A percentile compares a stretch with the other conserved stretches of the same genome.
Conservation (phyloP, 495 filamentous ascomycete species). For the Neurospora hispaniola region DNA sequence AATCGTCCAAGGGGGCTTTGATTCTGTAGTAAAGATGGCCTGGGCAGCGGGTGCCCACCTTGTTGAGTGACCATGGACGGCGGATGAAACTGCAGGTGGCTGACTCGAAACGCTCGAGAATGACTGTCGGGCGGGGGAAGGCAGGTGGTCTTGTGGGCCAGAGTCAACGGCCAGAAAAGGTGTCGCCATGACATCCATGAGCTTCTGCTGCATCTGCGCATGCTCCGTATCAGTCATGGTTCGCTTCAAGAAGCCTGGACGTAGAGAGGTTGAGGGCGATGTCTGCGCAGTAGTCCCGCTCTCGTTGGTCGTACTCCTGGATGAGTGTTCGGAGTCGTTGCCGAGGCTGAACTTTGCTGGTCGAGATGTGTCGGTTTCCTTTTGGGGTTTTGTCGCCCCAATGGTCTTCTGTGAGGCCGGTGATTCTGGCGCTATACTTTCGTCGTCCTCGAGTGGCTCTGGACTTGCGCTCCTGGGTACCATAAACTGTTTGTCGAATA, state of each 20-base stretch:
- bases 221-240: constrained; percentile 75
- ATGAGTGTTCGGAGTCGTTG: constrained; percentile 40
- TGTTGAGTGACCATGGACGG: constrained; percentile 73
- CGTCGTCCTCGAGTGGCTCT: constrained; percentile 25
- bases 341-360: constrained; percentile 9
- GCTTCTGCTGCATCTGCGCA: constrained; percentile 63
- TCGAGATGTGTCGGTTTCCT: neutral
- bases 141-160: constrained; percentile 31
- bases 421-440: neutral
- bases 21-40: constrained; percentile 91
- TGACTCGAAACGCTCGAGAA: constrained; percentile 20
- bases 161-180: constrained; percentile 54
- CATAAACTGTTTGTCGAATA: constrained; percentile 68
- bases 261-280: constrained; percentile 44
- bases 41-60: constrained; percentile 87
- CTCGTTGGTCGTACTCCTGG: constrained; percentile 46
- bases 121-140: constrained; percentile 34
- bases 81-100: constrained; percentile 25
- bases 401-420: neutral
- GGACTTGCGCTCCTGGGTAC: constrained; percentile 43
- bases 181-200: constrained; percentile 80
- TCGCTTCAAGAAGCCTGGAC: constrained; percentile 63
- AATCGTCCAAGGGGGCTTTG: constrained; percentile 85
- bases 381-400: neutral
- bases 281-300: constrained; percentile 42